Conservation (phyloP, 2,329 filamentous ascomycete genomes). For the Blastomyces gilchristii region DNA sequence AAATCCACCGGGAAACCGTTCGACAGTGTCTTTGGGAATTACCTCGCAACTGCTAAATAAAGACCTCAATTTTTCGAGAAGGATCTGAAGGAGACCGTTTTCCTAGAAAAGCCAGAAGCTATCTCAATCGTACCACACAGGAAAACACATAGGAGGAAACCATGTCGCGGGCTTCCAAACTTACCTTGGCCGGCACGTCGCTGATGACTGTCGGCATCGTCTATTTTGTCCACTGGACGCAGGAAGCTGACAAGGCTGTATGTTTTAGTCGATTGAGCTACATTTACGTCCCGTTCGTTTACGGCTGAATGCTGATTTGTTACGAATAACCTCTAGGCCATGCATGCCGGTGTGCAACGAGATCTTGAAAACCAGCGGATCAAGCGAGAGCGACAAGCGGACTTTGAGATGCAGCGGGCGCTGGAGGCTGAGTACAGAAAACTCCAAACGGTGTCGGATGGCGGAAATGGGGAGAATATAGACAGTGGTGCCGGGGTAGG, state of each 20-base stretch:
- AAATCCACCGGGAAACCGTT: not conserved
- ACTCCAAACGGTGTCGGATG: constrained; percentile 64
- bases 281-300: not conserved
- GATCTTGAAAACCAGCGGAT: constrained; percentile 90
- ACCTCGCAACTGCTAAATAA: not conserved
- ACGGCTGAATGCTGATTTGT: constrained; percentile 8
- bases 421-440: constrained; percentile 86
- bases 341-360: constrained; percentile 89
- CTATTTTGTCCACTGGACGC: constrained; percentile 78
- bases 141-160: not conserved
- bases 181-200: constrained; percentile 70
- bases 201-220: constrained; percentile 67
- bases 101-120: not conserved
- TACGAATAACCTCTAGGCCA: constrained; percentile 47
- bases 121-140: not conserved
- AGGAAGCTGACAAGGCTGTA: constrained; percentile 74
- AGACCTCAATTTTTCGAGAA: not conserved
- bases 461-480: constrained; percentile 17
- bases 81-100: not conserved
- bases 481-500: not conserved
- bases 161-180: constrained; percentile 86
- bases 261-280: constrained; percentile 22
- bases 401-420: constrained; percentile 83
- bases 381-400: constrained; percentile 80
- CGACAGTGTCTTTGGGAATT: not conserved